A percentile compares a stretch with the other conserved stretches of the same genome.
phyloP scores from a whole-genome alignment of 352 stramenopile genomes.

The Hyaloperonospora brassicae region DNA sequence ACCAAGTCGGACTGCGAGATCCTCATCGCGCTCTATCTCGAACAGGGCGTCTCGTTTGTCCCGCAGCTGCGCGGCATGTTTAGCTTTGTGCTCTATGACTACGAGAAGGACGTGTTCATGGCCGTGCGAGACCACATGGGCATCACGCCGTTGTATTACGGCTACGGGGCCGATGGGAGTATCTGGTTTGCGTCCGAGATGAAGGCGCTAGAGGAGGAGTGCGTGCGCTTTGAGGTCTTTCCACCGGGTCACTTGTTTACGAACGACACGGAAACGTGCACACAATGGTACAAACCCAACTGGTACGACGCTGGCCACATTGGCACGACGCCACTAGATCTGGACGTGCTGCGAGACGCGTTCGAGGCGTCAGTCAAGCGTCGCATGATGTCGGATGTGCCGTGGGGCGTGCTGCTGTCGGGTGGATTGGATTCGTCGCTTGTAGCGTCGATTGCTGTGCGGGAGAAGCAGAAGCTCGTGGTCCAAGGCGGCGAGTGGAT shows the following conservation, averaged over 20 bases:
- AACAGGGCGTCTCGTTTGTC: constrained; percentile 87
- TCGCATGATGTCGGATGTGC: constrained; percentile 98
- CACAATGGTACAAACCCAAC: constrained; percentile 91
- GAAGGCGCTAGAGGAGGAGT: constrained; percentile 91
- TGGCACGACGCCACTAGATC: constrained; percentile 53
- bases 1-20: constrained; percentile 98
- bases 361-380: constrained; percentile 93
- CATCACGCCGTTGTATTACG: constrained; percentile 98
- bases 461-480: constrained; percentile 86
- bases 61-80: constrained; percentile 97
- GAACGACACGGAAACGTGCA: constrained; percentile 84
- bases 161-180: constrained; percentile 94
- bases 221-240: constrained; percentile 84
- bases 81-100: constrained; percentile 97
- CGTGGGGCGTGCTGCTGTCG: constrained; percentile 96
- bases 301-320: constrained; percentile 85
- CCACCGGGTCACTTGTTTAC: constrained; percentile 87
- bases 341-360: constrained; percentile 69
- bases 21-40: constrained; percentile 93
- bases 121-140: constrained; percentile 96
- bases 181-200: constrained; percentile 97
- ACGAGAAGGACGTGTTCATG: constrained; percentile 89
- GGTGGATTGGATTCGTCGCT: constrained; percentile 97
- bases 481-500: constrained; percentile 74
- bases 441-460: constrained; percentile 93